Evolutionary conservation across 2,329 filamentous ascomycete species (phyloP).

Genomic region (Sclerotinia borealis): DNA sequence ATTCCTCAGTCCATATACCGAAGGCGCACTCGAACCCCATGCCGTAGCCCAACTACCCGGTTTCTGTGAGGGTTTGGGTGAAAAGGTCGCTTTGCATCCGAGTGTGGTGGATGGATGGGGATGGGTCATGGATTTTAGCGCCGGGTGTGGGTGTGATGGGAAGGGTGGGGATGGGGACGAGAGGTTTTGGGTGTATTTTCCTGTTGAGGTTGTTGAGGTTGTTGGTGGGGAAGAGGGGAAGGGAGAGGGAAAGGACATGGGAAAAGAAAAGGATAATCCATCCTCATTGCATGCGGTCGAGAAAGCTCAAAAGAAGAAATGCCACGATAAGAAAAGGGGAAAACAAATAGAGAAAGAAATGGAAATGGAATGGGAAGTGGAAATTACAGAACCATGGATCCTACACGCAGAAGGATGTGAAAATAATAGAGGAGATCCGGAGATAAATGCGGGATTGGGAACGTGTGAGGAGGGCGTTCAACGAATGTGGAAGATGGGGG

Average conservation of each 20-base stretch:
- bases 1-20: not conserved
- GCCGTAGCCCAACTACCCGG: not conserved
- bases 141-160: not conserved
- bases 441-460: not conserved
- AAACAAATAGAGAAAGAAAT: too few relatives aligned
- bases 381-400: not conserved
- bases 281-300: not conserved
- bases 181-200: slow-evolving; percentile 2
- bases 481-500: not conserved
- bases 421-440: not conserved
- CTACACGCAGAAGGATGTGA: not conserved
- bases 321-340: not conserved
- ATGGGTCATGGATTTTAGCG: not conserved
- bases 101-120: not conserved
- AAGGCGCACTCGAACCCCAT: not conserved
- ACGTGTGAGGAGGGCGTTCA: not conserved
- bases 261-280: not conserved
- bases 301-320: not conserved
- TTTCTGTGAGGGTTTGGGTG: not conserved
- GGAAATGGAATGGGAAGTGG: not conserved
- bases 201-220: not conserved
- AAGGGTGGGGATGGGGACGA: not conserved
- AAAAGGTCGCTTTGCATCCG: not conserved
- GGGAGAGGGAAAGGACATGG: too few relatives aligned
- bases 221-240: too few relatives aligned